Conservation (phyloP, 73 alveolate genomes). For the Tetrahymena malaccensis region DNA sequence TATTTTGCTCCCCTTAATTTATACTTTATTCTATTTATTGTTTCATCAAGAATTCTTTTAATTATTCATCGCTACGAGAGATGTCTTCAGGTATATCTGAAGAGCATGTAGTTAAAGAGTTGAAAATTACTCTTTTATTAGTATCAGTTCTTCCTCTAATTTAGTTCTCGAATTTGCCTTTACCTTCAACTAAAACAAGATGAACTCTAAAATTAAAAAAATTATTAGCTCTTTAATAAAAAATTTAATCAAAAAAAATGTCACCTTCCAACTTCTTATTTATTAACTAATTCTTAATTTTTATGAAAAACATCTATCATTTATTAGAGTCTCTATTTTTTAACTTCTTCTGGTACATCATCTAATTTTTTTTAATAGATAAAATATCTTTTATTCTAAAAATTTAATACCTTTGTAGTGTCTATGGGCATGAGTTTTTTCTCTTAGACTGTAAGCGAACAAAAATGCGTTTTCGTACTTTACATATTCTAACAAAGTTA, state of each 20-base stretch:
- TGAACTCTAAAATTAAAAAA: not conserved
- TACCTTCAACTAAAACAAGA: not conserved
- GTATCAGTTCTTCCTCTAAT: slow-evolving; percentile 19
- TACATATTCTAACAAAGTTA: slow-evolving; percentile 50
- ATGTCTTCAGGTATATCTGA: not conserved
- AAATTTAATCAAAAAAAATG: not conserved
- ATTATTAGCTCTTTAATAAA: not conserved
- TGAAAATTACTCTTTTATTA: not conserved
- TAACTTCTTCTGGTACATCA: slow-evolving; percentile 75
- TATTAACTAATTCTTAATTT: not conserved
- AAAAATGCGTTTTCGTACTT: slow-evolving; percentile 73
- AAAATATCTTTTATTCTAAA: not conserved
- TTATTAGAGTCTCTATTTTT: slow-evolving; percentile 45
- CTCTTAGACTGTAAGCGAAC: slow-evolving; percentile 81
- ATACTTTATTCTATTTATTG: not conserved
- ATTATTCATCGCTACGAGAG: not conserved
- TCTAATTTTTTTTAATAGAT: slow-evolving; percentile 31
- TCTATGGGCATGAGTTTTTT: slow-evolving; percentile 79
- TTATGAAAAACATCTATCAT: slow-evolving; percentile 45
- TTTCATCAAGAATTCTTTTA: not conserved
- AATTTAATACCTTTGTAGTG: not conserved
- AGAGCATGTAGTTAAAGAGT: not conserved
- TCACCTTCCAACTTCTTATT: not conserved
- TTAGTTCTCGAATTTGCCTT: slow-evolving; percentile 2
- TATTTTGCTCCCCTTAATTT: not conserved